Conservation (phyloP, 2,329 filamentous ascomycete species). For the Apiospora phragmitis region DNA sequence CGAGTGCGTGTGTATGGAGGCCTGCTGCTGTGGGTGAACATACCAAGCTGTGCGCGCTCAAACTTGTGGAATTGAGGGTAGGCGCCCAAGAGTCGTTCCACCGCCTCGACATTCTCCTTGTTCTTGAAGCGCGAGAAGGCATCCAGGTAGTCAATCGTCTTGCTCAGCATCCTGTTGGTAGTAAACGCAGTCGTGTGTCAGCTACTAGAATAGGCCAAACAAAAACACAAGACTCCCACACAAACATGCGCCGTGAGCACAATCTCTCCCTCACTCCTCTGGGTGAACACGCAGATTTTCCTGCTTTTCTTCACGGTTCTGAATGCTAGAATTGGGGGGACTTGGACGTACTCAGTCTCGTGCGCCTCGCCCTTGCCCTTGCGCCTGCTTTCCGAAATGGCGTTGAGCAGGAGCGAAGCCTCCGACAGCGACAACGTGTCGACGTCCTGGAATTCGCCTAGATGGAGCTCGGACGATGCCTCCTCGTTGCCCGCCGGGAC, state of each 20-base stretch:
- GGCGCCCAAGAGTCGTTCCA: conserved; percentile 80
- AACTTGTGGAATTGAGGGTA: conserved; percentile 85
- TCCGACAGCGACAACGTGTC: conserved; percentile 92
- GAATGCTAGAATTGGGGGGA: neutral
- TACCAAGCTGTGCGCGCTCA: conserved; percentile 89
- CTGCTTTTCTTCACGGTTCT: neutral
- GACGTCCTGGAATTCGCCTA: conserved; percentile 92
- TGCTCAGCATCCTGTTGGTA: conserved; percentile 69
- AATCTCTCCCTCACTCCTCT: neutral
- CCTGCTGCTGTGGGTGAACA: conserved; percentile 24
- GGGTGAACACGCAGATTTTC: neutral
- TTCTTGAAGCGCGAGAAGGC: conserved; percentile 95
- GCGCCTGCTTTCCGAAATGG: conserved; percentile 77
- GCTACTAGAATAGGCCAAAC: conserved; percentile 5
- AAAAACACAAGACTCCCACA: conserved; percentile 8
- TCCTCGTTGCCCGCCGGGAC: conserved; percentile 80
- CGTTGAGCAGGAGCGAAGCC: conserved; percentile 87
- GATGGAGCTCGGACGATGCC: conserved; percentile 75
- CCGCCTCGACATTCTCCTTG: conserved; percentile 91
- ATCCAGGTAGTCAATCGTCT: conserved; percentile 91
- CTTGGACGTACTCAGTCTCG: conserved; percentile 71
- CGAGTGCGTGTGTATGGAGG: neutral
- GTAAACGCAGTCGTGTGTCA: conserved; percentile 3
- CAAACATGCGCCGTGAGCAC: neutral
- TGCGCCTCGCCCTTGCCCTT: conserved; percentile 80